Evolutionary conservation across 768 basidiomycete genomes (phyloP), one percentile per base, ranked within the genome.

Genomic region (Lactarius tabidus): DNA sequence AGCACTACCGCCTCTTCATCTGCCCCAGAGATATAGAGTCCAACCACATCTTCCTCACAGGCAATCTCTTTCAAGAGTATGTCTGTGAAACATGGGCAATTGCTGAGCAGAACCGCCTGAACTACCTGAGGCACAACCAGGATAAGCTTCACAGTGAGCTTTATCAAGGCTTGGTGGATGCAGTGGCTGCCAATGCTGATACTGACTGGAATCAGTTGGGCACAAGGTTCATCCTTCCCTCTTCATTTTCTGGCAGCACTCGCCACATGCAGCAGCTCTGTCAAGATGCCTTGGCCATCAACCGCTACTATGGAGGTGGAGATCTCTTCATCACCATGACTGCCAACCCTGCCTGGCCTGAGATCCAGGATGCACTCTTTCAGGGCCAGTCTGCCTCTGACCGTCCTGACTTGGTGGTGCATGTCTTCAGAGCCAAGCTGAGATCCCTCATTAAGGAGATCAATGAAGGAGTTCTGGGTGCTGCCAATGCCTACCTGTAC

Each of bases 321-420:
- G 56, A 57, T 3, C 56, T 57, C 7, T 57, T 57, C 9, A 38
- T 85, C 0, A 85, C 82, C 0, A 77, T 84, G 73, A 85, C 83
- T 9, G 73, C 76, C 6, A 86, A 85, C 74, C 80, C 81, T 0
- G 55, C 72, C 1, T 85, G 84, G 84, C 70, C 70, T 2, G 82
- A 57, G 14, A 29, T 41, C n/a, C 15, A 26, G n/a, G 9, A n/a
- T 52, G 51, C 51, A 23, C 51, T 52, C 4, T 6, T 52, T 0
- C 1, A 39, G 5, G 8, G 8, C 3, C 79, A 84, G 64, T 71
- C 70, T 1, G 62, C 77, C 9, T 63, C 75, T 15, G 80, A 84
- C 68, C 68, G 78, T 1, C 84, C 83, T 20, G 82, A 84, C 65
- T 64, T 85, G 63, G 76, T 84, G 0, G 72, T 77, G 3, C 67